Conservation (phyloP, 768 basidiomycete genomes). For the Roridomyces roridus region DNA sequence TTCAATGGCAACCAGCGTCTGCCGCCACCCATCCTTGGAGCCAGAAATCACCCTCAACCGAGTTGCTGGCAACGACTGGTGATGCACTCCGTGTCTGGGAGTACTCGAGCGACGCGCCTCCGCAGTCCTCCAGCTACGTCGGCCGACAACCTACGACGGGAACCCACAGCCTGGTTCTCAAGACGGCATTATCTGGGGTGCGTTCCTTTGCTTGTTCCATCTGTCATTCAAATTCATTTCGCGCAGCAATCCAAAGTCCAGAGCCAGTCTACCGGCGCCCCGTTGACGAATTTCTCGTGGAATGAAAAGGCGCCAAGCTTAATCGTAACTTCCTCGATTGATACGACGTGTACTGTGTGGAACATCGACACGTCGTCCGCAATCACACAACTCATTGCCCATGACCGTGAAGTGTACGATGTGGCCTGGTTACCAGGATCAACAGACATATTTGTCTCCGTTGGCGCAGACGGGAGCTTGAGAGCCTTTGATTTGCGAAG, state of each 20-base stretch:
- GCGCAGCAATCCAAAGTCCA: slow-evolving; percentile 88
- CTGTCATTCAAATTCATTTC: slow-evolving; percentile 7
- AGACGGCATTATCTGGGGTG: slow-evolving; percentile 84
- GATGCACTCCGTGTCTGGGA: slow-evolving; percentile 95
- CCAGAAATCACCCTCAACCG: slow-evolving; percentile 69
- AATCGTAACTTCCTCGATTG: slow-evolving; percentile 97
- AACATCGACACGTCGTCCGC: slow-evolving; percentile 94
- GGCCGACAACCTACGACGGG: slow-evolving; percentile 64
- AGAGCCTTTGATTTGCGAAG: slow-evolving; percentile 97
- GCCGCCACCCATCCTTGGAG: slow-evolving; percentile 70
- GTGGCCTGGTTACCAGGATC: slow-evolving; percentile 98
- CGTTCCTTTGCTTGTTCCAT: slow-evolving; percentile 35
- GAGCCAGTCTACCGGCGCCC: slow-evolving; percentile 81
- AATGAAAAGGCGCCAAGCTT: slow-evolving; percentile 90
- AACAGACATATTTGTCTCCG: slow-evolving; percentile 97
- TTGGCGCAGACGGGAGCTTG: slow-evolving; percentile 95
- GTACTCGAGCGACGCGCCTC: slow-evolving; percentile 71
- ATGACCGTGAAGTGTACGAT: slow-evolving; percentile 95
- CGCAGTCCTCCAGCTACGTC: slow-evolving; percentile 67
- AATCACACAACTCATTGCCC: slow-evolving; percentile 96
- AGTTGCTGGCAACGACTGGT: slow-evolving; percentile 92
- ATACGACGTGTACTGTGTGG: slow-evolving; percentile 99
- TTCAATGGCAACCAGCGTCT: slow-evolving; percentile 91
- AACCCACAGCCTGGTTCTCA: slow-evolving; percentile 72
- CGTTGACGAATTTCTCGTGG: slow-evolving; percentile 97